Percentiles rank a stretch among this genome's conserved stretches.
These are phyloP conservation scores for Cardamine chenopodiifolia DNA, from an alignment of 345 rosid species.

Conservation along the genomic window DNA sequence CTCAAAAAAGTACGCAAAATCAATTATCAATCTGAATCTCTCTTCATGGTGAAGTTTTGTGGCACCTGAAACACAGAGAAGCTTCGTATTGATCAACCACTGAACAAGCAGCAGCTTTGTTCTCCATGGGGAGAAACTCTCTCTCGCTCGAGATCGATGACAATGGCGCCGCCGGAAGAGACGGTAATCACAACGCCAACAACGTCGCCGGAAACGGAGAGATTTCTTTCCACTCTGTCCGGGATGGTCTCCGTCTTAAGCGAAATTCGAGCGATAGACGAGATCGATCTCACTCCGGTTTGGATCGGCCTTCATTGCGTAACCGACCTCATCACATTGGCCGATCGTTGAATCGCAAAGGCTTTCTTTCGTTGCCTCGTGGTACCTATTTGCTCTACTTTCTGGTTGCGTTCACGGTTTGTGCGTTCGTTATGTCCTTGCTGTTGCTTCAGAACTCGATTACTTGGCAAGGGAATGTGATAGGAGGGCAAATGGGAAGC, in stretches of 20 bases:
- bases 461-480: constrained; percentile 57
- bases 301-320: constrained; percentile 54
- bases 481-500: constrained; percentile 44
- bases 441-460: constrained; percentile 82
- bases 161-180: constrained; percentile 41
- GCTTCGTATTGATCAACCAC: constrained; percentile 7
- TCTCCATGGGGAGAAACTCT: constrained; percentile 55
- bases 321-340: constrained; percentile 42
- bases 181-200: constrained; percentile 33
- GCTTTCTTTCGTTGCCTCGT: constrained; percentile 53
- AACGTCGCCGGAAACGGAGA: constrained; percentile 39
- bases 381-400: constrained; percentile 68
- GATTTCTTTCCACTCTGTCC: constrained; percentile 49
- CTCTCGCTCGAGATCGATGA: constrained; percentile 52
- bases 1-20: constrained; percentile 15
- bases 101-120: constrained; percentile 1
- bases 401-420: constrained; percentile 58
- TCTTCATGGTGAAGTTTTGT: constrained; percentile 40
- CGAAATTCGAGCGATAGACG: constrained; percentile 50
- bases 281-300: constrained; percentile 47
- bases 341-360: constrained; percentile 60
- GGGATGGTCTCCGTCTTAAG: constrained; percentile 71
- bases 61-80: constrained; percentile 35
- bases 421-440: constrained; percentile 75
- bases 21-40: constrained; percentile 37